Percentiles rank a stretch among this genome's conserved stretches.
phyloP scores from a whole-genome alignment of 75 land plant genomes.

The Pinus taeda region DNA sequence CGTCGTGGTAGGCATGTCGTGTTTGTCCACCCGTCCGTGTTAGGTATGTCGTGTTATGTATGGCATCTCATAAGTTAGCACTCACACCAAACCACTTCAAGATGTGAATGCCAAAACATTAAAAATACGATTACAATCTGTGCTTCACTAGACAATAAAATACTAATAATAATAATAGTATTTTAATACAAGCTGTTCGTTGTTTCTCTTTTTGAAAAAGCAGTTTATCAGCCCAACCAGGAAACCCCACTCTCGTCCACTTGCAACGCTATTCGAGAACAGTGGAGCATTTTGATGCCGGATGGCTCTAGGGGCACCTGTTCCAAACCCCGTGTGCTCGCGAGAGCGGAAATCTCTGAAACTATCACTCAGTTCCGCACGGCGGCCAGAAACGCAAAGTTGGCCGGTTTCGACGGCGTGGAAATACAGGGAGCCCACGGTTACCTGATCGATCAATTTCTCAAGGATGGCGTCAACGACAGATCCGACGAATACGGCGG shows the following conservation, averaged over 20 bases:
- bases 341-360: constrained; percentile 38
- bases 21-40: too few relatives aligned
- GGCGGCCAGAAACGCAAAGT: too few relatives aligned
- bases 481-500: constrained; percentile 72
- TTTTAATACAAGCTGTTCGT: constrained; percentile 52
- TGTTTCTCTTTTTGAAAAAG: constrained; percentile 32
- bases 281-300: constrained; percentile 11
- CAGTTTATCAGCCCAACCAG: constrained; percentile 18
- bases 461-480: constrained; percentile 88
- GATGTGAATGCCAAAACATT: too few relatives aligned
- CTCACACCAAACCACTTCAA: too few relatives aligned
- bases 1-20: too few relatives aligned
- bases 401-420: constrained; percentile 44
- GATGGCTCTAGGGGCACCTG: constrained; percentile 32
- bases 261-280: background rate
- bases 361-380: background rate
- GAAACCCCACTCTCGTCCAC: constrained; percentile 16
- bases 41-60: too few relatives aligned
- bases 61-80: too few relatives aligned
- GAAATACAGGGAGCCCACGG: constrained; percentile 91
- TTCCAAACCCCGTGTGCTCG: constrained; percentile 41
- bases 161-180: background rate
- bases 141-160: background rate
- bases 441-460: constrained; percentile 84
- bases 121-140: too few relatives aligned